A percentile compares a stretch with the other conserved stretches of the same genome.
Evolutionary conservation across 2,329 filamentous ascomycete species (phyloP).

Genomic region (Talaromyces sp.): DNA sequence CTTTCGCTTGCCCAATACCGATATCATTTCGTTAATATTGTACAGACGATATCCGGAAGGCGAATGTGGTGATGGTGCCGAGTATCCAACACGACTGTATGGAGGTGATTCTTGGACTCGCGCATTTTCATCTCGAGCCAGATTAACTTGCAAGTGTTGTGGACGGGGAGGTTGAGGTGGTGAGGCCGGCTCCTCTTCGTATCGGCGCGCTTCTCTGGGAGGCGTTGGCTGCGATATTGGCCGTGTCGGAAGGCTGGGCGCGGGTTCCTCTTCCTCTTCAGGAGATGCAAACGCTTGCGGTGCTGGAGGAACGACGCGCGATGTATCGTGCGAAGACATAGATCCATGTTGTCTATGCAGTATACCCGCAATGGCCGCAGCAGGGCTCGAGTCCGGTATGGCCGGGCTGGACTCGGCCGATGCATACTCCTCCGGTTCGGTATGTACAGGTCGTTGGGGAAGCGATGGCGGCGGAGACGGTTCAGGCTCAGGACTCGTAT

Average conservation of each 20-base stretch:
- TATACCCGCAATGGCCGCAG: constrained; percentile 54
- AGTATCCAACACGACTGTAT: constrained; percentile 49
- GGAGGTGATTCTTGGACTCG: constrained; percentile 55
- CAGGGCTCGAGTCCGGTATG: constrained; percentile 52
- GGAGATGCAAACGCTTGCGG: constrained; percentile 59
- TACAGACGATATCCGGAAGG: constrained; percentile 89
- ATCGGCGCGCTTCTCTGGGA: constrained; percentile 47
- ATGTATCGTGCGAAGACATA: constrained; percentile 29
- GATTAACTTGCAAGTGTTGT: constrained; percentile 50
- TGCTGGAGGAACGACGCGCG: constrained; percentile 35
- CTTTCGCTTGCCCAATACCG: constrained; percentile 94
- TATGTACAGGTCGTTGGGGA: constrained; percentile 22
- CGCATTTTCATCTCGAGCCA: constrained; percentile 37
- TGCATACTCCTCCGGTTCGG: constrained; percentile 25
- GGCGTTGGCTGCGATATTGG: constrained; percentile 57
- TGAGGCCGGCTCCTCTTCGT: constrained; percentile 33
- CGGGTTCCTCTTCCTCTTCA: constrained; percentile 60
- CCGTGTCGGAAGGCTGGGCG: constrained; percentile 63
- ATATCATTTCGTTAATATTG: constrained; percentile 96
- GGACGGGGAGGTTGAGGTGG: constrained; percentile 47
- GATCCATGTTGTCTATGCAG: constrained; percentile 43
- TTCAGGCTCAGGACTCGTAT: constrained; percentile 25
- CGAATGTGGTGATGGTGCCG: constrained; percentile 53
- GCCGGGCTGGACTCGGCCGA: constrained; percentile 38
- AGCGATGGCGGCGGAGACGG: constrained; percentile 17